A percentile compares a stretch with the other conserved stretches of the same genome.
These are phyloP conservation scores for Colletotrichum tropicicola DNA, from an alignment of 2,329 filamentous ascomycete species.

Conservation along the genomic window DNA sequence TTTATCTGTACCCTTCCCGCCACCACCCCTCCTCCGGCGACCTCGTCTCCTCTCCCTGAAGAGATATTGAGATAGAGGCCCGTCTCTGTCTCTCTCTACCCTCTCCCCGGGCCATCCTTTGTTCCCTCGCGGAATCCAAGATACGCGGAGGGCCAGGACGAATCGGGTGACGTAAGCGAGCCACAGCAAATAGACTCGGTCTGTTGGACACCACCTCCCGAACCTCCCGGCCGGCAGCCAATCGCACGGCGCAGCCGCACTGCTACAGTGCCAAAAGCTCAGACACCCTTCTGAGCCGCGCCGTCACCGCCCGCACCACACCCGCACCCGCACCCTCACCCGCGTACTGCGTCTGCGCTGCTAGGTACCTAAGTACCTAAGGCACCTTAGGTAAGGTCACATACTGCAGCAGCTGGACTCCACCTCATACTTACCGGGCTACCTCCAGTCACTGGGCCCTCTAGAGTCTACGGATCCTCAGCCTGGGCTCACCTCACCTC, in stretches of 20 bases:
- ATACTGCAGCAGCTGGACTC: too few species aligned
- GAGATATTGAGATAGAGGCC: not conserved
- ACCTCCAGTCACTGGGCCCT: not conserved
- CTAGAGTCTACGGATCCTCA: not conserved
- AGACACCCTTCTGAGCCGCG: constrained; percentile 1
- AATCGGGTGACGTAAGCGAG: constrained; percentile 10
- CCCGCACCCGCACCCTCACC: not conserved
- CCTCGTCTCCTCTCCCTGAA: not conserved
- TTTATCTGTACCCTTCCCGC: constrained; percentile 6
- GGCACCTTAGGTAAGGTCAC: too few species aligned
- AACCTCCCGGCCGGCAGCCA: constrained; percentile 2
- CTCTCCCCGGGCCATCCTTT: too few species aligned
- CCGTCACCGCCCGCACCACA: too few species aligned
- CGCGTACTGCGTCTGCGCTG: not conserved
- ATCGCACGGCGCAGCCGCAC: constrained; percentile 1
- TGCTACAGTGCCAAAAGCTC: constrained; percentile 7
- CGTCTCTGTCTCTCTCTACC: not conserved
- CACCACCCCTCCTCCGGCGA: not conserved
- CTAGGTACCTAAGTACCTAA: too few species aligned
- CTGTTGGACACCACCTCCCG: not conserved
- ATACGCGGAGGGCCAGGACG: not conserved
- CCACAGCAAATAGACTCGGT: not conserved
- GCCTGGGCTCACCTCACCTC: not conserved
- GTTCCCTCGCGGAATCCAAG: too few species aligned
- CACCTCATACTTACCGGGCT: not conserved